Evolutionary conservation across 2,329 filamentous ascomycete genomes (phyloP), one percentile per base, ranked within the genome.

Genomic region (Penicillium sp.): DNA sequence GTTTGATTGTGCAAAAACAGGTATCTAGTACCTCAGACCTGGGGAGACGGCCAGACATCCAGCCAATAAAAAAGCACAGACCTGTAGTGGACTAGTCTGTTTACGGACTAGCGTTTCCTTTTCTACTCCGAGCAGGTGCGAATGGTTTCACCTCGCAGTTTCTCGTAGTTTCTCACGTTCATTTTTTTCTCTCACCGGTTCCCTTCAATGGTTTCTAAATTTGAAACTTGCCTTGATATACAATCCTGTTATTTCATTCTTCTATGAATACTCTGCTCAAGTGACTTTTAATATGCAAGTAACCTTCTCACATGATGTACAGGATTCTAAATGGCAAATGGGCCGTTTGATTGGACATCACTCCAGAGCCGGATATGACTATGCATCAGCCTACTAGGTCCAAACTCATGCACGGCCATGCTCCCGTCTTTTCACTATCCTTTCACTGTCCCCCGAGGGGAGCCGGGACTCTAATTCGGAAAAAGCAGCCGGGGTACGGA

Each of bases 61-160:
- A 42, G 20, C 60, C 60, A 61, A 62, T 62, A n/a, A 56, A 10
- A 43, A 13, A 45, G 49, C 43, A 52, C 42, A 42, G 42, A n/a
- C 34, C 34, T 10, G 10, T 10, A 5, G 0, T 2, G 4, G 7
- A 4, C 54, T 56, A 56, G 43, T 43, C 54, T 18, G 1, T 4
- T 51, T 46, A 39, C 3, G 18, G 44, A 8, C n/a, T 61, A 56
- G 59, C 24, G 22, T 34, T 8, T 10, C 11, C 5, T 29, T 32
- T 56, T 55, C 42, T 52, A 52, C 40, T 52, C 52, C 45, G 38
- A 14, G 29, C 38, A 54, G 18, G 31, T 48, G 40, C 16, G 37
- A 50, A 50, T 50, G 31, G 45, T 54, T 50, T 44, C 52, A 50
- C 51, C 26, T 48, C 20, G 18, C 45, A 9, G 24, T 29, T 52